Conservation (phyloP, 2,329 filamentous ascomycete species). For the Parastagonospora nodorum region DNA sequence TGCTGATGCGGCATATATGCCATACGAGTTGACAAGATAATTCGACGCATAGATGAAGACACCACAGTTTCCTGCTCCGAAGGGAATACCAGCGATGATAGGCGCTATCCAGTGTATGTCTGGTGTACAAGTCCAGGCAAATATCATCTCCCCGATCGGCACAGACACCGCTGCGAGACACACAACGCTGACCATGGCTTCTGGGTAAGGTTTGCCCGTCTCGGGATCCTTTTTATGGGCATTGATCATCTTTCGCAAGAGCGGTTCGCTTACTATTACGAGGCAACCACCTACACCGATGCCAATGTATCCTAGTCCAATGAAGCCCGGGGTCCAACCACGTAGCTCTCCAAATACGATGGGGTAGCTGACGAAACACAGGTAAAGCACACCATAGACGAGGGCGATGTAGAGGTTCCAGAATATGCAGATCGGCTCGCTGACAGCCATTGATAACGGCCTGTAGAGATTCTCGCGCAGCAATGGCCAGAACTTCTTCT, state of each 20-base stretch:
- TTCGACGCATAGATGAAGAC: conserved; percentile 84
- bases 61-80: conserved; percentile 75
- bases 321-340: conserved; percentile 74
- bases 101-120: conserved; percentile 83
- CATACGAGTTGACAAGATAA: conserved; percentile 79
- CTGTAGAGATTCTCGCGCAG: conserved; percentile 77
- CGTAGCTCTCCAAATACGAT: conserved; percentile 77
- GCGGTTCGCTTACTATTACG: conserved; percentile 63
- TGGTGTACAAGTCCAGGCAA: conserved; percentile 82
- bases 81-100: conserved; percentile 77
- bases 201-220: conserved; percentile 74
- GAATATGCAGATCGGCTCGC: conserved; percentile 85
- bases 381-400: conserved; percentile 84
- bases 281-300: conserved; percentile 63
- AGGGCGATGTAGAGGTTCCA: conserved; percentile 75
- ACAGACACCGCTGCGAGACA: conserved; percentile 76
- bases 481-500: conserved; percentile 65
- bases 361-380: conserved; percentile 90
- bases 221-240: conserved; percentile 73
- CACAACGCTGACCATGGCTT: conserved; percentile 81
- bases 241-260: conserved; percentile 79
- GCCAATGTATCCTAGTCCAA: conserved; percentile 79
- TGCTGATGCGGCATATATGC: conserved; percentile 80
- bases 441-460: conserved; percentile 76
- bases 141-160: conserved; percentile 80